Conservation (phyloP, 2,329 filamentous ascomycete species). For the Tolypocladium paradoxum region DNA sequence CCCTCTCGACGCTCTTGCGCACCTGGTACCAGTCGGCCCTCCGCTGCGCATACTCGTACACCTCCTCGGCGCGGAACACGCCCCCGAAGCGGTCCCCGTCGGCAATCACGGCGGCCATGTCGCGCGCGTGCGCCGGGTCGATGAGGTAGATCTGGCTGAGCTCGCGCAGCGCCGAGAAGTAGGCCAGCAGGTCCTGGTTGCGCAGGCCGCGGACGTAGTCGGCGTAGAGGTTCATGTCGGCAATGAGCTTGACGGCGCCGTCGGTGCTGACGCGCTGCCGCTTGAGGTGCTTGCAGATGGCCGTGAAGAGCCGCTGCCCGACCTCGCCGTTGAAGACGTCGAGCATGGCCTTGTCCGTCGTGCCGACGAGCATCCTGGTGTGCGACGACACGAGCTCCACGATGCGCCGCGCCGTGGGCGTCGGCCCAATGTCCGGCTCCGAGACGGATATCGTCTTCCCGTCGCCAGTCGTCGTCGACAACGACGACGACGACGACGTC, state of each 20-base stretch:
- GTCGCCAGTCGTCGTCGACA: slow-evolving; percentile 12
- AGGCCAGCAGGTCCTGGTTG: slow-evolving; percentile 75
- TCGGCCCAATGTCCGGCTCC: slow-evolving; percentile 52
- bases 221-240: slow-evolving; percentile 92
- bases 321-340: slow-evolving; percentile 99
- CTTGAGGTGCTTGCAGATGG: slow-evolving; percentile 94
- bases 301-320: slow-evolving; percentile 80
- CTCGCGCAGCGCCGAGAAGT: slow-evolving; percentile 86
- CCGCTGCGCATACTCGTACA: slow-evolving; percentile 92
- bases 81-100: slow-evolving; percentile 84
- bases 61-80: slow-evolving; percentile 90
- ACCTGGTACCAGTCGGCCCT: slow-evolving; percentile 93
- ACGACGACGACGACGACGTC: slow-evolving; percentile 10
- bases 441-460: slow-evolving; percentile 17
- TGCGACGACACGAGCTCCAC: slow-evolving; percentile 81
- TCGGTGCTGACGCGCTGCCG: slow-evolving; percentile 84
- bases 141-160: slow-evolving; percentile 94
- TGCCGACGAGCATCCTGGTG: slow-evolving; percentile 85
- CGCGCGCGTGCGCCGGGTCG: slow-evolving; percentile 72
- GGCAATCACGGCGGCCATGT: slow-evolving; percentile 90
- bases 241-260: slow-evolving; percentile 85
- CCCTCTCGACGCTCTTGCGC: slow-evolving; percentile 78
- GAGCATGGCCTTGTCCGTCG: slow-evolving; percentile 94
- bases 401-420: slow-evolving; percentile 65
- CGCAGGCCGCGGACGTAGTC: slow-evolving; percentile 70